Percentiles rank a stretch among this genome's conserved stretches.
Conservation (phyloP, 768 basidiomycete species). For the Psilocybe azurescens region DNA sequence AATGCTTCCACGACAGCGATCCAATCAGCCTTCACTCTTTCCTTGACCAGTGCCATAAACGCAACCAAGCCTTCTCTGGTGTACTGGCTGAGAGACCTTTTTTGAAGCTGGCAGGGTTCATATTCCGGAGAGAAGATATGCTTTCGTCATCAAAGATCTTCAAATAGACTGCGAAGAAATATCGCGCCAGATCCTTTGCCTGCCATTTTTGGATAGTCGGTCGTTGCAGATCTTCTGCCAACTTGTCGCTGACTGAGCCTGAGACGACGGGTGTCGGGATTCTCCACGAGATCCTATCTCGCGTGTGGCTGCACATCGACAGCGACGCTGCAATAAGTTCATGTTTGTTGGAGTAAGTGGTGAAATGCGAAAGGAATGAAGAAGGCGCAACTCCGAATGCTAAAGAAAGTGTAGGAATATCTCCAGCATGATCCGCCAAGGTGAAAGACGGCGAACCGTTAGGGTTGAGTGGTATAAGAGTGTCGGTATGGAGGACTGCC, state of each 20-base stretch:
- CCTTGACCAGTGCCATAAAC: conserved; percentile 47
- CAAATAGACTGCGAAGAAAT: conserved; percentile 48
- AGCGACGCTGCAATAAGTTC: conserved; percentile 32
- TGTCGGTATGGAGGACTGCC: conserved; percentile 46
- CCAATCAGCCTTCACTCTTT: conserved; percentile 47
- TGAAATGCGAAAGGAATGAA: conserved; percentile 44
- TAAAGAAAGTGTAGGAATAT: conserved; percentile 45
- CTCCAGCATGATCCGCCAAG: conserved; percentile 36
- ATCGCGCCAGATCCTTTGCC: conserved; percentile 36
- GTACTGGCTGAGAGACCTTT: conserved; percentile 44
- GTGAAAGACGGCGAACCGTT: conserved; percentile 5
- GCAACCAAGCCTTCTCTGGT: conserved; percentile 51
- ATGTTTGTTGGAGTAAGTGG: conserved; percentile 44
- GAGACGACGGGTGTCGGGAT: conserved; percentile 26
- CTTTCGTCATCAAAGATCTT: conserved; percentile 50
- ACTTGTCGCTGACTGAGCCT: not conserved
- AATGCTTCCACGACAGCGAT: conserved; percentile 39
- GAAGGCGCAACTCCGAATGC: conserved; percentile 48
- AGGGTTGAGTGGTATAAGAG: conserved; percentile 32
- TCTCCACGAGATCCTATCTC: conserved; percentile 46
- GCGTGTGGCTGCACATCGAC: conserved; percentile 31
- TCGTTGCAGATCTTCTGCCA: not conserved
- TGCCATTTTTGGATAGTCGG: conserved; percentile 23
- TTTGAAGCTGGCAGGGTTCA: conserved; percentile 7
- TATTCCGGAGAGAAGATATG: conserved; percentile 4